phyloP scores from a whole-genome alignment of 768 basidiomycete genomes.

The Serendipita sp. region DNA sequence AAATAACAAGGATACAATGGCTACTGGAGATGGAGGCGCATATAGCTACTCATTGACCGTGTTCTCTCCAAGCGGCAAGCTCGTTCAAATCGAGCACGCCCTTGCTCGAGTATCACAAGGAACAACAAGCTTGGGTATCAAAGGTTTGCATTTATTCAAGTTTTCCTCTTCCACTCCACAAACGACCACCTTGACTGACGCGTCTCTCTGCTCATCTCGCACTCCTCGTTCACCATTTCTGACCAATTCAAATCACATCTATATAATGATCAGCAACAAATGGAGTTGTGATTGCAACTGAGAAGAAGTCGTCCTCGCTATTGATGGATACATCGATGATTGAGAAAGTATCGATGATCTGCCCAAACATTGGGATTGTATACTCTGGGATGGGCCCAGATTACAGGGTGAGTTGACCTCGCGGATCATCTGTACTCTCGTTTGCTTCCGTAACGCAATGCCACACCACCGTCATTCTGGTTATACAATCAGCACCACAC shows the following conservation, averaged over 20 bases:
- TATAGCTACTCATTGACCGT: conserved; percentile 98
- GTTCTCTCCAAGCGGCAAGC: conserved; percentile 96
- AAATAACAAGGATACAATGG: conserved; percentile 30
- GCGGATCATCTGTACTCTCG: neutral
- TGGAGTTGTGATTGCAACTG: conserved; percentile 97
- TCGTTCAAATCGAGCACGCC: conserved; percentile 99
- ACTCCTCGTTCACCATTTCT: neutral
- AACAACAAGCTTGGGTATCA: conserved; percentile 94
- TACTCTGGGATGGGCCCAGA: conserved; percentile 99
- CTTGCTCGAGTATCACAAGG: conserved; percentile 90
- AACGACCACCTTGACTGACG: neutral
- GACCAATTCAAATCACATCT: neutral
- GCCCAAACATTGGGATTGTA: conserved; percentile 98
- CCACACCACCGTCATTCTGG: neutral
- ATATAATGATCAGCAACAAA: conserved; percentile 60
- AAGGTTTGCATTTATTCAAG: conserved; percentile 40
- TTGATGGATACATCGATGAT: conserved; percentile 96
- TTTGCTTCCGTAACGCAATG: neutral
- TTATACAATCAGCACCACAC: neutral
- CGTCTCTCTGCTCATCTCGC: neutral
- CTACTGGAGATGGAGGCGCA: conserved; percentile 65
- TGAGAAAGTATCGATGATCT: conserved; percentile 92
- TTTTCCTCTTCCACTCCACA: conserved; percentile 5
- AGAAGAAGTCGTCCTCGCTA: conserved; percentile 97
- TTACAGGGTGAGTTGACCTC: conserved; percentile 36